phyloP scores from a whole-genome alignment of 2,329 filamentous ascomycete species.

The Exophiala viscosa region DNA sequence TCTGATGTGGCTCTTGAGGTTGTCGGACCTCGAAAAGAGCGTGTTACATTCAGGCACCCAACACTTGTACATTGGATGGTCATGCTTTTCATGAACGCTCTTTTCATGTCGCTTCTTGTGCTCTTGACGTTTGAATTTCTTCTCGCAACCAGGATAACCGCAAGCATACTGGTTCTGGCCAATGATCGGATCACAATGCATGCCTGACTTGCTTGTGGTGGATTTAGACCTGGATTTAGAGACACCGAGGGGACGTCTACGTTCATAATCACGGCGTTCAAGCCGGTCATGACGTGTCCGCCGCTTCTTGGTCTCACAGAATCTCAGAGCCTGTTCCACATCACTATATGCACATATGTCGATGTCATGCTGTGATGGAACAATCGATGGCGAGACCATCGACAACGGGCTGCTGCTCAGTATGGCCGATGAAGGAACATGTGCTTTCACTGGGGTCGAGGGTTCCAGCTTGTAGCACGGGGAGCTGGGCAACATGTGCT shows the following conservation, averaged over 20 bases:
- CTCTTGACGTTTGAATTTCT: slow-evolving; percentile 48
- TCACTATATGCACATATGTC: slow-evolving; percentile 18
- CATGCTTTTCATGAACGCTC: slow-evolving; percentile 41
- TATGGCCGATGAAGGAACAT: slow-evolving; percentile 15
- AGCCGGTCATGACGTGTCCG: slow-evolving; percentile 16
- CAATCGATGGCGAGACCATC: slow-evolving; percentile 15
- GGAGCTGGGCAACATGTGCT: slow-evolving; percentile 19
- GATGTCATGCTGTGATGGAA: slow-evolving; percentile 25
- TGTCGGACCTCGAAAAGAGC: slow-evolving; percentile 43
- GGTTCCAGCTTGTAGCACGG: slow-evolving; percentile 23
- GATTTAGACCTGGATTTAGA: slow-evolving; percentile 16
- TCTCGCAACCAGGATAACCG: slow-evolving; percentile 39
- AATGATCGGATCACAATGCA: slow-evolving; percentile 26
- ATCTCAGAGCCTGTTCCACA: slow-evolving; percentile 10
- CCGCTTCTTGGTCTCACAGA: slow-evolving; percentile 2
- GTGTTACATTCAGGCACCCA: slow-evolving; percentile 42
- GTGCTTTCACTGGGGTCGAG: slow-evolving; percentile 20
- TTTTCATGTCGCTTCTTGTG: slow-evolving; percentile 49
- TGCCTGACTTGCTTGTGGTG: slow-evolving; percentile 18
- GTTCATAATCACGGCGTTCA: slow-evolving; percentile 18
- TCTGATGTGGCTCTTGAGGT: slow-evolving; percentile 45
- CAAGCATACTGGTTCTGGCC: slow-evolving; percentile 33
- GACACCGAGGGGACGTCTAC: slow-evolving; percentile 11
- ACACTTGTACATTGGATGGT: slow-evolving; percentile 36
- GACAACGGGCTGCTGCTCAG: slow-evolving; percentile 25